A percentile compares a stretch with the other conserved stretches of the same genome.
Conservation (phyloP, 768 basidiomycete genomes). For the Lentinula lateritia region DNA sequence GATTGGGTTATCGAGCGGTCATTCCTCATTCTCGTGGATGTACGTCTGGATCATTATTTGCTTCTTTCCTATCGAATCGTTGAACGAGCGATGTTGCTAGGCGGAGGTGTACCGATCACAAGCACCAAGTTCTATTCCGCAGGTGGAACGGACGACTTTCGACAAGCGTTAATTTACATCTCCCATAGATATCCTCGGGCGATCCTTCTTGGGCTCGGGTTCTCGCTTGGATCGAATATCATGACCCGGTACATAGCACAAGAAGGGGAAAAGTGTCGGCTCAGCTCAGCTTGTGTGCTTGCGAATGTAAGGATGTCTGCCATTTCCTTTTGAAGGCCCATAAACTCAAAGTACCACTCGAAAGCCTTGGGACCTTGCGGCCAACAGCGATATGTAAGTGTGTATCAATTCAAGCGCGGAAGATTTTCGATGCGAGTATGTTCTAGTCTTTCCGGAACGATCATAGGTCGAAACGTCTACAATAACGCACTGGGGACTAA, state of each 20-base stretch:
- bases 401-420: no score
- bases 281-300: slow-evolving; percentile 41
- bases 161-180: slow-evolving; percentile 56
- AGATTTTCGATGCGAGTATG: not conserved
- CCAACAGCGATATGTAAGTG: slow-evolving; percentile 15
- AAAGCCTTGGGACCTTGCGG: slow-evolving; percentile 9
- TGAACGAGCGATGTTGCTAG: slow-evolving; percentile 18
- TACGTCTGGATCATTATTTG: slow-evolving; percentile 20
- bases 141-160: slow-evolving; percentile 62
- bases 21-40: slow-evolving; percentile 70
- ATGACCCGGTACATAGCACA: slow-evolving; percentile 62
- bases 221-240: slow-evolving; percentile 73
- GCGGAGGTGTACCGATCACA: slow-evolving; percentile 57
- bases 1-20: slow-evolving; percentile 60
- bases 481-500: slow-evolving; percentile 47
- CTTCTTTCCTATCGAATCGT: not conserved
- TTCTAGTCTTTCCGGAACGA: slow-evolving; percentile 31
- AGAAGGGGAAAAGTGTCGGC: slow-evolving; percentile 42
- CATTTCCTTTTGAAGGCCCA: not conserved
- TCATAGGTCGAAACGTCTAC: slow-evolving; percentile 38
- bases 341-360: not conserved
- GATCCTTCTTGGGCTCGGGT: slow-evolving; percentile 61
- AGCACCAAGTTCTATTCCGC: slow-evolving; percentile 59
- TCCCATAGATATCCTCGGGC: slow-evolving; percentile 51
- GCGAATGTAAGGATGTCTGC: slow-evolving; percentile 38